These are phyloP conservation scores for Imleria badia DNA, from an alignment of 768 basidiomycete species.

Conservation along the genomic window DNA sequence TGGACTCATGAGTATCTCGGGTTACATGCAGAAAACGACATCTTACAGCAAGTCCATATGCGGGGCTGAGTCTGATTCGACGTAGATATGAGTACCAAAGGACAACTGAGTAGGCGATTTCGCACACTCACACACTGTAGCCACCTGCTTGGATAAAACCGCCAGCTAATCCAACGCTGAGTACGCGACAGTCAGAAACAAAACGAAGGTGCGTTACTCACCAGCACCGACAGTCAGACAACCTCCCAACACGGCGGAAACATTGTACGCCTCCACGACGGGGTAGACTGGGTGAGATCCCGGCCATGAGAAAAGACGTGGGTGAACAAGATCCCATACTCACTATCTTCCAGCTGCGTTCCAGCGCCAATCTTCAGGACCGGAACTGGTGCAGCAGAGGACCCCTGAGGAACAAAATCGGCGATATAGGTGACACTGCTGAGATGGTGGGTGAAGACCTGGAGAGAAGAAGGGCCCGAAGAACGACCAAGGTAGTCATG, in stretches of 20 bases:
- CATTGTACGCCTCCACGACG: constrained; percentile 4
- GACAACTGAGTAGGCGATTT: background rate
- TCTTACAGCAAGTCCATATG: constrained; percentile 4
- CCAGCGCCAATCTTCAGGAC: constrained; percentile 17
- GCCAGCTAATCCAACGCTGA: constrained; percentile 19
- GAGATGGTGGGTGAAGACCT: constrained; percentile 18
- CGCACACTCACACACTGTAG: constrained; percentile 31
- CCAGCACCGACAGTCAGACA: constrained; percentile 21
- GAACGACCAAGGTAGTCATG: constrained; percentile 21
- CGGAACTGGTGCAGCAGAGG: constrained; percentile 6
- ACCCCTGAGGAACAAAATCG: constrained; percentile 20
- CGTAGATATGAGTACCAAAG: background rate
- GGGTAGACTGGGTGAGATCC: constrained; percentile 7
- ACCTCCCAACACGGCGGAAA: constrained; percentile 17
- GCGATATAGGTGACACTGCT: constrained; percentile 1
- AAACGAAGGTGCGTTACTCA: background rate
- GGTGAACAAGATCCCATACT: background rate
- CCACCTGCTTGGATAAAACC: constrained; percentile 52
- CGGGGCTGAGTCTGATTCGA: constrained; percentile 19
- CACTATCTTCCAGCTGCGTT: constrained; percentile 11
- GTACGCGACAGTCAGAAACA: background rate
- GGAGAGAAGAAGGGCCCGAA: constrained; percentile 15
- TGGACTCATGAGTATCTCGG: constrained; percentile 7
- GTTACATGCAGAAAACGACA: background rate
- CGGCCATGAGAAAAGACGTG: background rate